These are phyloP conservation scores for Fusarium succisae DNA, from an alignment of 2,329 filamentous ascomycete species.

Conservation along the genomic window DNA sequence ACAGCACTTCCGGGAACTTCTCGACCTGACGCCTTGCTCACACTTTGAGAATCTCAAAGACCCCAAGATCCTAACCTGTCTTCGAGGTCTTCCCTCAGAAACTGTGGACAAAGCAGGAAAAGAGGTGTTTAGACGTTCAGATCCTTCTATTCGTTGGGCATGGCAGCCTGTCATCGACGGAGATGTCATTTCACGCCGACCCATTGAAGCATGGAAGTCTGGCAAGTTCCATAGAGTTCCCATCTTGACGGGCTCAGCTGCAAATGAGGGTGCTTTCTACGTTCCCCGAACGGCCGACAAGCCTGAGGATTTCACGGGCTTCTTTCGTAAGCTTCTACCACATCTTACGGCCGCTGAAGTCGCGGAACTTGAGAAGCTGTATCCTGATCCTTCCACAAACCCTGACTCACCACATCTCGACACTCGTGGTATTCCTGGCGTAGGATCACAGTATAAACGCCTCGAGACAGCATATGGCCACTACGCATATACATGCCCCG, in stretches of 20 bases:
- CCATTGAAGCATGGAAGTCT: conserved; percentile 46
- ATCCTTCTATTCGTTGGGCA: conserved; percentile 45
- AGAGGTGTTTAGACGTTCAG: conserved; percentile 41
- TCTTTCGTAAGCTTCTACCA: conserved; percentile 43
- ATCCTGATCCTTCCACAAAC: conserved; percentile 30
- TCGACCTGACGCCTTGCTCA: conserved; percentile 43
- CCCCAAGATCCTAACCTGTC: conserved; percentile 38
- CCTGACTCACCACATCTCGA: conserved; percentile 30
- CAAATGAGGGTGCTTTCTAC: conserved; percentile 46
- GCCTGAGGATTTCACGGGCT: conserved; percentile 38
- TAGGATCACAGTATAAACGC: conserved; percentile 32
- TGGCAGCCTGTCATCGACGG: conserved; percentile 47
- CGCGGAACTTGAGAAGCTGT: conserved; percentile 25
- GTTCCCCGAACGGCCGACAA: conserved; percentile 33
- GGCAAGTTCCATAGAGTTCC: conserved; percentile 46
- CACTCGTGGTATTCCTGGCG: conserved; percentile 14
- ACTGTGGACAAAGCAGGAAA: conserved; percentile 42
- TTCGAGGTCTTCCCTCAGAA: conserved; percentile 38
- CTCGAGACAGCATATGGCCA: conserved; percentile 39
- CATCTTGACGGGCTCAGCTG: conserved; percentile 43
- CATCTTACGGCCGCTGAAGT: conserved; percentile 29
- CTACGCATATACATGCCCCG: conserved; percentile 38
- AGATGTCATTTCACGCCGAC: conserved; percentile 43
- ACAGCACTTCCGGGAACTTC: conserved; percentile 44
- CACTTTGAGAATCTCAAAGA: conserved; percentile 40